A percentile compares a stretch with the other conserved stretches of the same genome.
Evolutionary conservation across 768 basidiomycete species (phyloP).

Genomic region (Ramaria sp.): DNA sequence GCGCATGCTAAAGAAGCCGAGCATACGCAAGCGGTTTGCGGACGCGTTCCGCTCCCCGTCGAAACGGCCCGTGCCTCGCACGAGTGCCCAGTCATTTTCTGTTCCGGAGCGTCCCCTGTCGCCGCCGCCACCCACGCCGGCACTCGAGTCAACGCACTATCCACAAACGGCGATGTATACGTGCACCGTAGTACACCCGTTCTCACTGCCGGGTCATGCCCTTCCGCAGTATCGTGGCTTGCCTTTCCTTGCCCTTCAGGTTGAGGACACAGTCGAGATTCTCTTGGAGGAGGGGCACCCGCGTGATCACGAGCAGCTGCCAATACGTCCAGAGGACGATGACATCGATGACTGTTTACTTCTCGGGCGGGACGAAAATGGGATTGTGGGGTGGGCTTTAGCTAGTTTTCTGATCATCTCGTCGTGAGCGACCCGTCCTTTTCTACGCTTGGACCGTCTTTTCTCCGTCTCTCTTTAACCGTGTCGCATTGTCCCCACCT

Average conservation of each 20-base stretch:
- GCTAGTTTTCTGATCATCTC: conserved; percentile 63
- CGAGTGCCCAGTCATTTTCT: not conserved
- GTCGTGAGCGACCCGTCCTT: conserved; percentile 26
- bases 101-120: not conserved
- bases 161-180: conserved; percentile 36
- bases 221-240: conserved; percentile 59
- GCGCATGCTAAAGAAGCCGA: conserved; percentile 1
- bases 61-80: not conserved
- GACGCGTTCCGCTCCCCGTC: conserved; percentile 3
- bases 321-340: conserved; percentile 53
- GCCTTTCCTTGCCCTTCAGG: conserved; percentile 65
- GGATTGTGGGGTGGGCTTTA: conserved; percentile 67
- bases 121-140: not conserved
- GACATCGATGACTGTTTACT: conserved; percentile 69
- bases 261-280: conserved; percentile 55
- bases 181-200: conserved; percentile 60
- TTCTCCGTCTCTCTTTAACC: not conserved
- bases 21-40: not conserved
- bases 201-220: conserved; percentile 31
- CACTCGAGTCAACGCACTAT: too few species aligned
- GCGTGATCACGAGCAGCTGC: conserved; percentile 58
- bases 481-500: not conserved
- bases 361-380: conserved; percentile 46
- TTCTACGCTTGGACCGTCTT: not conserved
- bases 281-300: conserved; percentile 74